phyloP scores from a whole-genome alignment of 192 early-diverging fungal genomes.

The Coemansia sp. region DNA sequence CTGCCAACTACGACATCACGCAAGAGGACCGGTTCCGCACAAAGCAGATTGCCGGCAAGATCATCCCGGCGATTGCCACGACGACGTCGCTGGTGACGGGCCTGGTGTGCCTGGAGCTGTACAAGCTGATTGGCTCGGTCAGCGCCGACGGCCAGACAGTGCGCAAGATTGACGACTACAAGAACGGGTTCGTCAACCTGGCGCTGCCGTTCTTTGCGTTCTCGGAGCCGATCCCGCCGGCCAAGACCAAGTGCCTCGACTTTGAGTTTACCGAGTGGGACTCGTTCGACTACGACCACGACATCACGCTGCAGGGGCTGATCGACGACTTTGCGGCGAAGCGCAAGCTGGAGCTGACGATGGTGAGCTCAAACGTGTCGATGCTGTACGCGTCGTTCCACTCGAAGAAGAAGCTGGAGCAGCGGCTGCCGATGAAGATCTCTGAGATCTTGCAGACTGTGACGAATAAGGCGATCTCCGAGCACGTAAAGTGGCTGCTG shows the following conservation, averaged over 20 bases:
- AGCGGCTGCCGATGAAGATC: conserved; percentile 78
- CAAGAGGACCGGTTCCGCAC: conserved; percentile 77
- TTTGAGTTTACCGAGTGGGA: conserved; percentile 93
- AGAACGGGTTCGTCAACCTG: conserved; percentile 98
- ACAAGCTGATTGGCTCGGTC: conserved; percentile 70
- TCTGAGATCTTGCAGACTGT: conserved; percentile 75
- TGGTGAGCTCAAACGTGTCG: conserved; percentile 87
- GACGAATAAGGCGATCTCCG: conserved; percentile 83
- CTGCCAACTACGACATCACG: conserved; percentile 74
- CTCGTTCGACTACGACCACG: conserved; percentile 79
- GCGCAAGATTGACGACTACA: conserved; percentile 91
- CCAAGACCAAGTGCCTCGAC: conserved; percentile 86
- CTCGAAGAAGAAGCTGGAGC: conserved; percentile 81
- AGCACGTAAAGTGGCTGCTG: conserved; percentile 81
- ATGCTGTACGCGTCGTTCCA: conserved; percentile 94
- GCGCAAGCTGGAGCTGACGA: conserved; percentile 85
- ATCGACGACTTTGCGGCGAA: conserved; percentile 80
- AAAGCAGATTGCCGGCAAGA: conserved; percentile 89
- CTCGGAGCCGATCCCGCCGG: conserved; percentile 94
- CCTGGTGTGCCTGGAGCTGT: conserved; percentile 95
- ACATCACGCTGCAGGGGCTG: conserved; percentile 88
- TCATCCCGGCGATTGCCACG: conserved; percentile 91
- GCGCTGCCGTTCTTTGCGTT: conserved; percentile 99
- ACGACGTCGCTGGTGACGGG: conserved; percentile 96
- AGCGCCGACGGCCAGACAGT: conserved; percentile 38